Base-by-base conservation (phyloP, 179 eudicot genomes). In the Camellia oleifera region DNA sequence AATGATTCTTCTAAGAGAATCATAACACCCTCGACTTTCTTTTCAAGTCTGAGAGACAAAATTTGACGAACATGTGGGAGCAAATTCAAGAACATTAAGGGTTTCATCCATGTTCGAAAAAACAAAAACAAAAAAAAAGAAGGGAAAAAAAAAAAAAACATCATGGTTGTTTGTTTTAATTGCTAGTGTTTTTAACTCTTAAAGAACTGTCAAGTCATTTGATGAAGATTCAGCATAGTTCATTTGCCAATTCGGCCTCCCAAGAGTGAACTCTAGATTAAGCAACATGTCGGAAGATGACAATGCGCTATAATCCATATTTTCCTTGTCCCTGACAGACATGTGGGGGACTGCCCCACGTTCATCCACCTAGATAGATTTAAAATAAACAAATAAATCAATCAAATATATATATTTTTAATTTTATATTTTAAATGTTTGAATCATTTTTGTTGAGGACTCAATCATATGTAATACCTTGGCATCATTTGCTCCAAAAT, bases 211-310 rank as follows among this genome's bases (percentile, higher is more conserved):
- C 4, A 68, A 71, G 50, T 79, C 90, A 78, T 78, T 75, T 14
- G 82, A 79, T 14, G 82, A 79, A 42, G 86, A 77, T 70, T 81
- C 79, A 18, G 80, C 82, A 10, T 67, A 74, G 75, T 86, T 85
- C 77, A 68, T 77, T 72, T 79, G 86, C 87, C 83, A 85, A 75
- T 73, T 89, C 64, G 92, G 76, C 50, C 91, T 81, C 77, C 94
- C 94, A 23, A 91, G 84, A 54, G 87, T 88, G 72, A 91, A 82
- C 86, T 91, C 94, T 45, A 91, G 79, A 73, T 88, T 84, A 40
- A 86, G 75, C 67, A 79, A 77, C 74, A 12, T 71, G 65, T 85
- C 86, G 4, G 86, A 65, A 6, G 87, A 75, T 6, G 85, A 74
- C 75, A 73, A 72, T 48, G 75, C 63, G 48, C 58, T 72, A 58